Conservation (phyloP, 2,329 filamentous ascomycete species). For the Diaporthe sp. region DNA sequence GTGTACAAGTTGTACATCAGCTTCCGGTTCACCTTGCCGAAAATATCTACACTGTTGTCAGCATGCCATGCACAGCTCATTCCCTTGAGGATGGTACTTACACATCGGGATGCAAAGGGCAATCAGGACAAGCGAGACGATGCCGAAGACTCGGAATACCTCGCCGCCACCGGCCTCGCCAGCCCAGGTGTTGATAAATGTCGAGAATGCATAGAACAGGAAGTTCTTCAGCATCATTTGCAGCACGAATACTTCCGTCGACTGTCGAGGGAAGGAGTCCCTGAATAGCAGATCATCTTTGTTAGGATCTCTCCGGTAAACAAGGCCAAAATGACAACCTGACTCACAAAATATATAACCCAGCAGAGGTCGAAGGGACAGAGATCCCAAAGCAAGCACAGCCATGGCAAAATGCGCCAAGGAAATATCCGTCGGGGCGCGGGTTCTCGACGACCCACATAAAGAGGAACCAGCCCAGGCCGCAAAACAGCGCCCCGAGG, state of each 20-base stretch:
- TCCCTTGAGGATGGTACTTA: constrained; percentile 43
- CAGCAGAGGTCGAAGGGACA: constrained; percentile 44
- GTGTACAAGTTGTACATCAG: constrained; percentile 32
- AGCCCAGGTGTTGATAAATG: constrained; percentile 51
- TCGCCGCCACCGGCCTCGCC: constrained; percentile 46
- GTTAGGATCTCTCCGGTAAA: background rate
- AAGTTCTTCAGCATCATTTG: constrained; percentile 55
- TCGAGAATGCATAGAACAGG: constrained; percentile 52
- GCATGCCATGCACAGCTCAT: background rate
- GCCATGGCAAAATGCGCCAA: constrained; percentile 42
- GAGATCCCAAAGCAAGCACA: constrained; percentile 44
- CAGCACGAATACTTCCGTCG: constrained; percentile 51
- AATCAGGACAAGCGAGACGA: constrained; percentile 48
- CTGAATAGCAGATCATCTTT: constrained; percentile 35
- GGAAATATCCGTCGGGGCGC: constrained; percentile 40
- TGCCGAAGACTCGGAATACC: constrained; percentile 50
- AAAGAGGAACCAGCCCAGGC: constrained; percentile 44
- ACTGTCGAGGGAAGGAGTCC: constrained; percentile 49
- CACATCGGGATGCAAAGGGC: constrained; percentile 52
- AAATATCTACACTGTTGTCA: constrained; percentile 20
- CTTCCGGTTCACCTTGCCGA: constrained; percentile 38
- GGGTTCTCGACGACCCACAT: constrained; percentile 44
- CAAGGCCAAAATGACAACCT: too few relatives aligned
- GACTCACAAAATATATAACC: constrained; percentile 52
- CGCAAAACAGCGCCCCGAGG: constrained; percentile 41